Base-by-base conservation (phyloP, 345 rosid species). In the Adansonia digitata region DNA sequence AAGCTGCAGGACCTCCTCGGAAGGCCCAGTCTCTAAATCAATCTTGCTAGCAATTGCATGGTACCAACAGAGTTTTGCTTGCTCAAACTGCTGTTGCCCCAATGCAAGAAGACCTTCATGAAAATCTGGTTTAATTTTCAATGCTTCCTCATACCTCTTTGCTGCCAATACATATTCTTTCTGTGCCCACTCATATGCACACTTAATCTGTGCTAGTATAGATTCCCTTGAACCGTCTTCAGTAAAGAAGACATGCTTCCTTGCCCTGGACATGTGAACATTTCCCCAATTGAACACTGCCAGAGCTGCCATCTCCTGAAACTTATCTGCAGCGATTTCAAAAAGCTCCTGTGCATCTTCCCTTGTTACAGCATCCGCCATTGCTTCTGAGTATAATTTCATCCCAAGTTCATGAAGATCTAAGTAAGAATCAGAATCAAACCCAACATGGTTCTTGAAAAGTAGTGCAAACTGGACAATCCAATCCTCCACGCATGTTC, bases 211-310 rank as follows among this genome's bases (percentile, higher is more conserved):
- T 60, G 75, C 85, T 40, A 96, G 75, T 9, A 91, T 49, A 65
- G 88, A 77, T 73, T 92, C 98, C 77, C 72, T 86, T 9, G 92
- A 85, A 64, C 79, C 82, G 74, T 93, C 94, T 74, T 93, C 97
- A 0, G 97, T 81, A 27, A 87, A 77, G 80, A 78, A 79, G 27
- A 89, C 85, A 68, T 83, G 88, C 77, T 90, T 96, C 79, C 98
- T 93, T 31, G 98, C 94, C 77, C 73, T 88, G 18, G 97, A 93
- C 92, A 92, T 79, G 85, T 96, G 97, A 74, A 96, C 90, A 78
- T 92, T 96, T 55, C 98, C 99, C 99, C 97, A 96, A 49, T 93
- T 96, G 75, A 96, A 90, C 84, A 91, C 79, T 62, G 98, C 99
- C 67, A 96, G 73, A 67, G 99, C 97, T 10, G 88, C 88, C 99